Base-by-base conservation (phyloP, 2,329 filamentous ascomycete species). In the Tricladium varicosporioides region DNA sequence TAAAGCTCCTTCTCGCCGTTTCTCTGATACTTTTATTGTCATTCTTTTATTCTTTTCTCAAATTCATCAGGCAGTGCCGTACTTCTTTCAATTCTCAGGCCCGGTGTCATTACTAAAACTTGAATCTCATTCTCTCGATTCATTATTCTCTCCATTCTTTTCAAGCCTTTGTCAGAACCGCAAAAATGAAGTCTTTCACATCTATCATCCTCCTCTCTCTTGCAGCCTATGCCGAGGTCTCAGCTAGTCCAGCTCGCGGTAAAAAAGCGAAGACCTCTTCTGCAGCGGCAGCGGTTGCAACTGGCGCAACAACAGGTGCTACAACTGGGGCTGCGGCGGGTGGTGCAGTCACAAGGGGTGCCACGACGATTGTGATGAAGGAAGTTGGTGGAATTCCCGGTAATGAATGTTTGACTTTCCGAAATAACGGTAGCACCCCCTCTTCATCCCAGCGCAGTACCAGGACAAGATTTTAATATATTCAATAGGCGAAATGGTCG, bases 401-500 rank as follows among this genome's bases (percentile, higher is more conserved):
- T 22, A 63, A 64, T 42, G 62, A 64, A 46, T 64, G 62, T 40
- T 45, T 76, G n/a, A 75, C 73, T 13, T 75, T 76, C 62, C 70
- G 74, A 55, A 76, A 76, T 61, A 75, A 75, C 53, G 73, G 72
- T 72, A 59, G 11, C 54, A 33, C 5, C 8, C 19, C 18, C 36
- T 40, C 36, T 40, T 10, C 4, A 36, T 36, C 7, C 32, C 13
- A 36, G 13, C 31, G 13, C 33, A 11, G 32, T 13, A n/a, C n/a
- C n/a, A n/a, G n/a, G n/a, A n/a, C n/a, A n/a, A n/a, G n/a, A n/a
- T n/a, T n/a, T n/a, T n/a, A n/a, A n/a, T n/a, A n/a, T n/a, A n/a
- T n/a, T n/a, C n/a, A n/a, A n/a, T n/a, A 74, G 73, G 74, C 55
- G 71, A 75, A 57, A 75, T 76, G 16, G 74, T 76, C 47, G 71